Percentiles rank a stretch among this genome's conserved stretches.
These are phyloP conservation scores for Termitomyces sp. DNA, from an alignment of 768 basidiomycete species.

Conservation along the genomic window DNA sequence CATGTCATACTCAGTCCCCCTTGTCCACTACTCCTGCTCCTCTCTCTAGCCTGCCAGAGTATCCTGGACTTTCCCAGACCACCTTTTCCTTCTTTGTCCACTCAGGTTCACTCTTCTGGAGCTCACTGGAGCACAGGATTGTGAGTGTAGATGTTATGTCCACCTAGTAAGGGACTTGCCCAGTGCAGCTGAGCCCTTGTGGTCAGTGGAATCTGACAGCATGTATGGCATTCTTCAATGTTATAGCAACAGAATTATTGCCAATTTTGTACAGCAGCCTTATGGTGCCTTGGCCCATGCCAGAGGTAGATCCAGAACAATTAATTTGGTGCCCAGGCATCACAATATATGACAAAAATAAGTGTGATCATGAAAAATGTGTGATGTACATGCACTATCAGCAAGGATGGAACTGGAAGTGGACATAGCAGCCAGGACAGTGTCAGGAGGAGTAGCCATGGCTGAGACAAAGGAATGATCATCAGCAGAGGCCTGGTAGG, in stretches of 20 bases:
- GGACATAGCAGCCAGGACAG: not conserved
- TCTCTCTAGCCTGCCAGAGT: no score
- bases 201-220: no score
- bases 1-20: no score
- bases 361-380: not conserved
- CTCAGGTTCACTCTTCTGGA: no score
- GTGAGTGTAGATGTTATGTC: no score
- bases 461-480: conserved; percentile 1
- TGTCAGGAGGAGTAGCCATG: not conserved
- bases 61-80: no score
- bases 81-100: no score
- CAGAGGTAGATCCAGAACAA: not conserved
- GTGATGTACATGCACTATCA: conserved; percentile 3
- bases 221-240: not conserved
- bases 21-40: no score
- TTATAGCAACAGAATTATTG: not conserved
- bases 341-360: not conserved
- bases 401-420: not conserved
- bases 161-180: no score
- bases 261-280: conserved; percentile 1
- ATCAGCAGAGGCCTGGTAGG: not conserved
- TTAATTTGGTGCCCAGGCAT: conserved; percentile 4
- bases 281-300: not conserved
- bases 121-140: no score
- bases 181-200: no score